Conservation (phyloP, 2,329 filamentous ascomycete genomes). For the Fusarium newnesense region DNA sequence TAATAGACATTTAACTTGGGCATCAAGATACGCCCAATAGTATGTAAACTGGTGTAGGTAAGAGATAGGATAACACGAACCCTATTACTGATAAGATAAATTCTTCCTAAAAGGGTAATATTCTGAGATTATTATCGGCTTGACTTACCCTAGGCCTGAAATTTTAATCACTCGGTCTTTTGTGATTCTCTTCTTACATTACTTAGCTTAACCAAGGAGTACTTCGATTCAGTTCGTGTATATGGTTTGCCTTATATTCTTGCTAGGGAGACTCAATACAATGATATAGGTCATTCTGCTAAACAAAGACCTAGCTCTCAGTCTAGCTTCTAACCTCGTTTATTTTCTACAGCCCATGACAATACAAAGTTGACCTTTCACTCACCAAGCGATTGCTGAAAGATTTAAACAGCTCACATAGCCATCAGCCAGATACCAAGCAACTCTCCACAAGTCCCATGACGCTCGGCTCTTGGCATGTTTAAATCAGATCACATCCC, state of each 20-base stretch:
- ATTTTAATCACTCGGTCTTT: fast-evolving
- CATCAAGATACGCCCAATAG: neutral
- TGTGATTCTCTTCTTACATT: fast-evolving
- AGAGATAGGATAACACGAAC: fast-evolving
- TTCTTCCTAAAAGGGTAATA: fast-evolving
- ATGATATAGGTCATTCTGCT: neutral
- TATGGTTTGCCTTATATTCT: neutral
- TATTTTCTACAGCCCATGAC: neutral
- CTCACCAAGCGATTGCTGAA: neutral
- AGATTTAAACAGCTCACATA: neutral
- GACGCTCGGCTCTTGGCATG: neutral
- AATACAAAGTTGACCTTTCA: neutral
- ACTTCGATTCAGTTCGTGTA: too few species aligned
- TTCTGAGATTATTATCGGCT: fast-evolving
- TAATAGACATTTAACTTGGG: too few species aligned
- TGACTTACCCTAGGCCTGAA: neutral
- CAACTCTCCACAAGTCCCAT: neutral
- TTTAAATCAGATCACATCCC: neutral
- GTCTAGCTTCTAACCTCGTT: neutral
- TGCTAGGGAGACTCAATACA: neutral
- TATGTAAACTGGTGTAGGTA: too few species aligned
- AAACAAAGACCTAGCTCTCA: neutral
- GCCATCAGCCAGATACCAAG: too few species aligned
- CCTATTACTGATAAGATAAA: neutral
- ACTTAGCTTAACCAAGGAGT: too few species aligned